Base-by-base conservation (phyloP, 176 grass and related monocot species). In the Otatea glauca region DNA sequence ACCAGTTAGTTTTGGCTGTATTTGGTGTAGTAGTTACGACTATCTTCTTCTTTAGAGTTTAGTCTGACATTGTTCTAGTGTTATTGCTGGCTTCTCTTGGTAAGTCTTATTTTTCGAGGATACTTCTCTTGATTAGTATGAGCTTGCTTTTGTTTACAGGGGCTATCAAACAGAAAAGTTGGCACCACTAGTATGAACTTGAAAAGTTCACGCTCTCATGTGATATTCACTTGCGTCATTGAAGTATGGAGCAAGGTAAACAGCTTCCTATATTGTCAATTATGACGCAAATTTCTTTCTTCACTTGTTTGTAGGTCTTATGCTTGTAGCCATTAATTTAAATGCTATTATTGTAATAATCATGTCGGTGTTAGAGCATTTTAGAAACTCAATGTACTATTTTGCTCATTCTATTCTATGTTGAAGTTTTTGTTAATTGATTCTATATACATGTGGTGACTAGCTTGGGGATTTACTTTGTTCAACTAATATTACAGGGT, bases 201-300 rank as follows among this genome's bases (percentile, higher is more conserved):
- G 61, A 99, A 94, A 87, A 96, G 94, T 81, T 99, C 96, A 47
- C 91, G 96, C 86, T 99, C 96, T 68, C 96, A 99, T 84, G 84
- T 96, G 61, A 89, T 96, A 61, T 92, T 99, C 81, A 99, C 89
- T 78, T 96, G 93, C 32, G 66, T 92, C 41, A 81, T 99, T 83
- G 96, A 96, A 94, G 91, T 91, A 76, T 99, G 96, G 96, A 89
- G 89, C 86, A 99, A 99, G 96, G 96, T 94, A 96, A 70, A 62
- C 10, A 68, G 65, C 4, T 77, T 21, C 20, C 58, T 59, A 68
- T 15, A 24, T 59, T 10, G 0, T 41, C 69, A 74, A 20, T 18
- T 35, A 9, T 4, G 2, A 55, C 4, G 4, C 6, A 35, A 21
- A 43, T 65, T 58, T 20, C 13, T 43, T 64, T 78, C 49, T 70